Evolutionary conservation across 768 basidiomycete genomes (phyloP).

Genomic region (Boletus coccyginus): DNA sequence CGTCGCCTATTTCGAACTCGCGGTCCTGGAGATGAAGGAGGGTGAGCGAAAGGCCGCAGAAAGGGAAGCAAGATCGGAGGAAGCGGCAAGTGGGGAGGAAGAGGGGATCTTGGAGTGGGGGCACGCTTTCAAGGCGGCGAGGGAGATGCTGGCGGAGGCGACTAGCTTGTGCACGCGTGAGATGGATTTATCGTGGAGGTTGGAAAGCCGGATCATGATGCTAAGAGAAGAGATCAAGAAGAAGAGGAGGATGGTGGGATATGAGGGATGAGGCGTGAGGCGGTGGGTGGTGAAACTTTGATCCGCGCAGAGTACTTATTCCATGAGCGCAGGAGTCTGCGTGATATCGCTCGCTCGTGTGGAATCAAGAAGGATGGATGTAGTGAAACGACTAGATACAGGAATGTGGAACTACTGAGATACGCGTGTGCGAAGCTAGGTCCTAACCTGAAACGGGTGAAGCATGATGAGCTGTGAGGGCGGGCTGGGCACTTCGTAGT

Average conservation of each 20-base stretch:
- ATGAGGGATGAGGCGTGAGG: too few relatives aligned
- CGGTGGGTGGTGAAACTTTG: too few relatives aligned
- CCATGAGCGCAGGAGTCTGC: too few relatives aligned
- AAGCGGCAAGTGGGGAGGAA: constrained; percentile 6
- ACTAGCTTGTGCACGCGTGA: constrained; percentile 46
- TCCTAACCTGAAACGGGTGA: too few relatives aligned
- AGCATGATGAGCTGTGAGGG: too few relatives aligned
- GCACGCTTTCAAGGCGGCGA: constrained; percentile 45
- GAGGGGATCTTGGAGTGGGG: constrained; percentile 40
- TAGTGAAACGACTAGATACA: too few relatives aligned
- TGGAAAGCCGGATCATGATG: constrained; percentile 71
- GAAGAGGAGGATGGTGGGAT: constrained; percentile 51
- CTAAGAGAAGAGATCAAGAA: constrained; percentile 63
- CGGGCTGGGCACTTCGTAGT: too few relatives aligned
- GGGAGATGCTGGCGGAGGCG: constrained; percentile 50
- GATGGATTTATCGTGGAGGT: constrained; percentile 60
- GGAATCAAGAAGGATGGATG: too few relatives aligned
- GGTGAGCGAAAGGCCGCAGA: constrained; percentile 37
- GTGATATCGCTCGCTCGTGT: too few relatives aligned
- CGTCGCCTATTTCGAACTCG: constrained; percentile 66
- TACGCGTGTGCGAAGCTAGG: too few relatives aligned
- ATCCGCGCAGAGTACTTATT: too few relatives aligned
- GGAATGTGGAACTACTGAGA: too few relatives aligned
- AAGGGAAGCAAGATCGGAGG: constrained; percentile 30
- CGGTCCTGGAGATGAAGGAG: constrained; percentile 67